Evolutionary conservation across 2,329 filamentous ascomycete species (phyloP).

Genomic region (Botrytis galanthina): DNA sequence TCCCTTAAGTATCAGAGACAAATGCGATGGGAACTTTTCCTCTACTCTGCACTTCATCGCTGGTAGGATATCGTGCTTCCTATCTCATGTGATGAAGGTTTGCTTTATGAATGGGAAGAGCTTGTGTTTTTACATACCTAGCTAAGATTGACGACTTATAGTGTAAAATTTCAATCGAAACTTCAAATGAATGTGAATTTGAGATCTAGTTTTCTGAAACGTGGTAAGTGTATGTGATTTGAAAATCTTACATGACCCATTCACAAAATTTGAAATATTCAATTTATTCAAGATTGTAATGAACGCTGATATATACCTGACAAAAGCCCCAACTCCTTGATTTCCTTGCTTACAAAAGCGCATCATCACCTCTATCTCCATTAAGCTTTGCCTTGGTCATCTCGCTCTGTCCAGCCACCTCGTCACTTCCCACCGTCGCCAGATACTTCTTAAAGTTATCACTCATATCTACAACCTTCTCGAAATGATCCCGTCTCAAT

Average conservation of each 20-base stretch:
- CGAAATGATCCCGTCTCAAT: constrained; percentile 29
- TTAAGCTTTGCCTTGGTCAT: constrained; percentile 18
- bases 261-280: background rate
- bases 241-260: background rate
- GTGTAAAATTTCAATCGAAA: background rate
- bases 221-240: background rate
- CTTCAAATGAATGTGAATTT: background rate
- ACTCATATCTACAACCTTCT: constrained; percentile 30
- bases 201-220: background rate
- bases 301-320: background rate
- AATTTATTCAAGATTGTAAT: background rate
- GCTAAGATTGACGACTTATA: no score
- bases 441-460: constrained; percentile 30
- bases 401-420: constrained; percentile 6
- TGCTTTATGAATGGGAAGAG: no score
- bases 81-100: background rate
- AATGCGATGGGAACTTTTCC: background rate
- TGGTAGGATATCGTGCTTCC: background rate
- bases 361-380: constrained; percentile 29
- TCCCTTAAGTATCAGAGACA: background rate
- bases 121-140: no score
- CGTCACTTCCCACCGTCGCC: constrained; percentile 21
- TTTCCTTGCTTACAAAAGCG: constrained; percentile 16
- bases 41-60: background rate
- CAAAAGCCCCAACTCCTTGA: background rate